Conservation (phyloP, 352 stramenopile species). For the Phytophthora hibernalis region DNA sequence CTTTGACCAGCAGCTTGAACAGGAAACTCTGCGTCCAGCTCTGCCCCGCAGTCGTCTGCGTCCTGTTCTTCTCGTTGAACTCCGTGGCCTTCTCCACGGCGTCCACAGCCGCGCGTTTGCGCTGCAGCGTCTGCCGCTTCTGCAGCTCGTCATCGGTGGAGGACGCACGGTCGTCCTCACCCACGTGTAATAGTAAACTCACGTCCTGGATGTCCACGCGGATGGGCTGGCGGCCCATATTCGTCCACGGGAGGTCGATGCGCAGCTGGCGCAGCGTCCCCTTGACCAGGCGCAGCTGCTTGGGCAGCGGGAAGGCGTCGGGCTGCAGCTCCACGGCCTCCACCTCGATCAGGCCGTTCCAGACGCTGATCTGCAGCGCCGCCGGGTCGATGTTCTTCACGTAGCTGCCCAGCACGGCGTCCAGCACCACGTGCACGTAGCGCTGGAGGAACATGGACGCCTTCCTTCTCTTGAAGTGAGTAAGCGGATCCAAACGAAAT, state of each 20-base stretch:
- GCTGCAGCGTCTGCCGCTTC: constrained; percentile 66
- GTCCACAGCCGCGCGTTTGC: constrained; percentile 81
- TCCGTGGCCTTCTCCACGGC: constrained; percentile 80
- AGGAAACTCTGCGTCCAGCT: constrained; percentile 81
- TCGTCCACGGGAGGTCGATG: constrained; percentile 81
- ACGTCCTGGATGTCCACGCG: constrained; percentile 81
- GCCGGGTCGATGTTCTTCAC: constrained; percentile 91
- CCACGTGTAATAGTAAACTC: constrained; percentile 71
- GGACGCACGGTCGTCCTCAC: constrained; percentile 35
- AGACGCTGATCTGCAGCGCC: constrained; percentile 85
- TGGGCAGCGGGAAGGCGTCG: constrained; percentile 72
- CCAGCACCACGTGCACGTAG: constrained; percentile 86
- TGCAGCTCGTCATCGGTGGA: constrained; percentile 35
- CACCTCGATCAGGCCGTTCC: constrained; percentile 87
- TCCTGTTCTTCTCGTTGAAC: constrained; percentile 57
- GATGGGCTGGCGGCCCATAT: constrained; percentile 77
- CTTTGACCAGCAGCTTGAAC: constrained; percentile 82
- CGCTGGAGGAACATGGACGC: constrained; percentile 77
- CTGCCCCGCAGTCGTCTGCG: constrained; percentile 14
- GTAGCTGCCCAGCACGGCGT: constrained; percentile 84
- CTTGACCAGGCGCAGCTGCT: constrained; percentile 74
- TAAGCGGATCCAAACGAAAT: not conserved
- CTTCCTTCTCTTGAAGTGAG: constrained; percentile 5
- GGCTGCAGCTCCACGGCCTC: constrained; percentile 82
- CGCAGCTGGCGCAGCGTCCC: constrained; percentile 77